Evolutionary conservation across 192 early-diverging fungal species (phyloP), one percentile per base, ranked within the genome.

Genomic region (Umbelopsis sp.): DNA sequence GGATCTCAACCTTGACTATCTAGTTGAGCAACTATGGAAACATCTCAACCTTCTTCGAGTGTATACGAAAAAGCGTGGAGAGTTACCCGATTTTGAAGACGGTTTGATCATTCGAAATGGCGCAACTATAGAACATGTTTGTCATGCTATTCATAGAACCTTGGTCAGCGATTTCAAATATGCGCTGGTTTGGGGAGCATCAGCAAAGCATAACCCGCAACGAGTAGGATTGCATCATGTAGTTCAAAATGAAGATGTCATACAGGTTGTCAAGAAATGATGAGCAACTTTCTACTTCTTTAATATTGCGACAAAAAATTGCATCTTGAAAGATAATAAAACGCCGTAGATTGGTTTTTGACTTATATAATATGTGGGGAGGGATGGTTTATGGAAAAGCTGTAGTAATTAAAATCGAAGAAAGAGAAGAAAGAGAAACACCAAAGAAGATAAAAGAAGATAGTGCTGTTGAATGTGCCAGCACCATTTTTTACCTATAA

Each of bases 121-220:
- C 37, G 89, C 92, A 2, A 89, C 89, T 8, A 85, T 93, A 53
- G 92, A 95, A 75, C 91, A 94, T 53, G 91, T 91, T 55, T 98
- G 97, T 74, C 89, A 90, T 58, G 85, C 86, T 53, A 91, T 99
- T 67, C 97, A 99, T 83, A 89, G 93, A 81, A 87, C 89, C 13
- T 74, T 99, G 73, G 89, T 87, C 10, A 89, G 89, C 21, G 73
- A 93, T 49, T 97, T 99, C 86, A 92, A 92, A 82, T 98, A 94
- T 78, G 97, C 97, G 2, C 83, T 99, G 46, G 95, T 99, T 13
- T 99, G 97, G 97, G 85, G 95, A 33, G 88, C 84, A 48, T 97
- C 95, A 16, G 89, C 97, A 65, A 99, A 99, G 76, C 96, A 99
- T 82, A 95, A 90, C 74, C 97, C 97, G 30, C 97, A 99, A 79